Conservation (phyloP, 2,329 filamentous ascomycete genomes). For the Cladosporium halotolerans region DNA sequence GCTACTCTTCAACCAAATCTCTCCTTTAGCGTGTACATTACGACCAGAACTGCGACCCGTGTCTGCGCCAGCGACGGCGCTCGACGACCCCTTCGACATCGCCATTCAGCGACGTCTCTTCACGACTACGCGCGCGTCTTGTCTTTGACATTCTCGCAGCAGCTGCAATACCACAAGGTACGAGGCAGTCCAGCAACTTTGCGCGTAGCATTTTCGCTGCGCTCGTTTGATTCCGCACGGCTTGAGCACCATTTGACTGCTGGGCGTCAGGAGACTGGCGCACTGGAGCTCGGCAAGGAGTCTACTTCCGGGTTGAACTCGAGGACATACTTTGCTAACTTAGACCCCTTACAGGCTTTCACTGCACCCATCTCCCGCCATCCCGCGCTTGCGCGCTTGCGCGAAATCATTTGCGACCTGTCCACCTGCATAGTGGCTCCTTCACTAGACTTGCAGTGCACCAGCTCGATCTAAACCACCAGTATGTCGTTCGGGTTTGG, state of each 20-base stretch:
- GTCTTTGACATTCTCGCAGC: neutral
- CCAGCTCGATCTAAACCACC: neutral
- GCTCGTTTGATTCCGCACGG: neutral
- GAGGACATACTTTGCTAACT: neutral
- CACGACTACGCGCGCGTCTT: slow-evolving; percentile 7
- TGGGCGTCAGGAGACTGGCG: neutral
- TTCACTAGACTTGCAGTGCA: neutral
- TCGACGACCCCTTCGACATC: neutral
- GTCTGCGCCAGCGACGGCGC: neutral
- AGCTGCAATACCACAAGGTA: neutral
- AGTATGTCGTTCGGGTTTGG: slow-evolving; percentile 24
- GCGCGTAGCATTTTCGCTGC: neutral
- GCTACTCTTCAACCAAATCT: neutral
- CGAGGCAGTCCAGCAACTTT: neutral
- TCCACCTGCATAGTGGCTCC: neutral
- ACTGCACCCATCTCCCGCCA: neutral
- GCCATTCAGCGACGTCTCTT: neutral
- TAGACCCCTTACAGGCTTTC: neutral
- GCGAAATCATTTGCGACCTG: neutral
- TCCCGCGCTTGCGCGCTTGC: neutral
- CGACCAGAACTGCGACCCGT: neutral
- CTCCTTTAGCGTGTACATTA: slow-evolving; percentile 3
- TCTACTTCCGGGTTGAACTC: no score
- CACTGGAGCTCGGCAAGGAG: neutral
- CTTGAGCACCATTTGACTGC: neutral